Evolutionary conservation across 768 basidiomycete species (phyloP), one percentile per base, ranked within the genome.

Genomic region (Hysterangium stoloniferum): DNA sequence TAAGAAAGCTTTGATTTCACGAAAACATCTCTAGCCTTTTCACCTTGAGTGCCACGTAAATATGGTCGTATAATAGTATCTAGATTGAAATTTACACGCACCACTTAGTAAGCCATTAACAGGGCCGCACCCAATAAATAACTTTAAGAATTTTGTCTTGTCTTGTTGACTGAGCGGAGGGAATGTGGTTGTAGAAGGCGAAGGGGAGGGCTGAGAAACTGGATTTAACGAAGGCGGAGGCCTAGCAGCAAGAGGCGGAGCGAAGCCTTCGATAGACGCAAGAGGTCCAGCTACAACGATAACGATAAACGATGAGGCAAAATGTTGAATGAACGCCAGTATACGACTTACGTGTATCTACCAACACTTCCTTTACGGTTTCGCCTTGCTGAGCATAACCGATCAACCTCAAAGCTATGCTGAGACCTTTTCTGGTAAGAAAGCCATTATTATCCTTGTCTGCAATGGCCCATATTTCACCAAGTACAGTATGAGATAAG

Each of bases 371-470:
- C 1, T 77, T 72, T 32, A 86, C 64, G 54, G 75, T 75, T 62
- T 86, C 85, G 56, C 83, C 92, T 58, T 83, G 83, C 72, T 98
- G 96, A 2, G 92, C 87, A 74, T 87, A 88, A 4, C 87, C 92
- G 54, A 99, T 91, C 45, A 98, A 74, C 52, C 96, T 76, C n/a
- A 95, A 73, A 24, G 89, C 93, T 54, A 86, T 73, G 15, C 90
- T 82, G 58, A 92, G 88, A 37, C 88, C 87, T 62, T 89, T 93
- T 57, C 78, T 81, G 9, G 91, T 84, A 48, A 99, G 77, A 70
- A 84, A 92, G 2, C 96, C 96, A 54, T 88, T 88, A 72, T 97
- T 94, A 28, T 93, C 84, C 49, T 86, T 82, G 71, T 99, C 96
- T 44, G 92, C 84, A 52, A 98, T 70, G 53, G 72, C 78, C 95